Evolutionary conservation across 805 yeast species (phyloP).

Genomic region (Jamesozyma hellenica): DNA sequence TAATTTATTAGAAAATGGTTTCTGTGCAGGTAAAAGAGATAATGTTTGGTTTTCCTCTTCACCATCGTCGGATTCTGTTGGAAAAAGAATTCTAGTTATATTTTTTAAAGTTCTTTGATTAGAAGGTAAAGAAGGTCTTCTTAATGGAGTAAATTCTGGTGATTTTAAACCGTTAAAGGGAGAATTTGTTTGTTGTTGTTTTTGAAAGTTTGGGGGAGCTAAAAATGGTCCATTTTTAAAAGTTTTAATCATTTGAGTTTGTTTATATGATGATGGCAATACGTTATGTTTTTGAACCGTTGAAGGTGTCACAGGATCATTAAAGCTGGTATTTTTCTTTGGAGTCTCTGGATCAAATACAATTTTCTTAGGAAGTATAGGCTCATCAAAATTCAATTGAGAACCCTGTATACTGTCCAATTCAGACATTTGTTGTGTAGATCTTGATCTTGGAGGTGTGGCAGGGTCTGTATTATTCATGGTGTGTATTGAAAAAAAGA

Average conservation of each 20-base stretch:
- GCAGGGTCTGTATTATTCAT: constrained; percentile 15
- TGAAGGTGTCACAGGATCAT: constrained; percentile 20
- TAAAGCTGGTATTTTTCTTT: constrained; percentile 2
- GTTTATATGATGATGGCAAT: neutral
- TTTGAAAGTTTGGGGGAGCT: constrained; percentile 9
- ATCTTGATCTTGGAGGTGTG: constrained; percentile 27
- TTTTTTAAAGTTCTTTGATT: constrained; percentile 6
- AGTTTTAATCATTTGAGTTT: neutral
- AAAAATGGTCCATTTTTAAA: constrained; percentile 11
- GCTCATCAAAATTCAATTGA: neutral
- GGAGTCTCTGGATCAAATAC: constrained; percentile 9
- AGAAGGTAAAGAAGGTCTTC: constrained; percentile 8
- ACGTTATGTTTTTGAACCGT: constrained; percentile 7
- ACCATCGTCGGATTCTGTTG: constrained; percentile 7
- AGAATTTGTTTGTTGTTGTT: constrained; percentile 1
- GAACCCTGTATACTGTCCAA: neutral
- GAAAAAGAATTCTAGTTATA: constrained; percentile 23
- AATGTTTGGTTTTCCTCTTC: constrained; percentile 6
- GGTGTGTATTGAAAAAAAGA: no score
- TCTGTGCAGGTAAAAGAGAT: neutral
- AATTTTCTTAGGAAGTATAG: constrained; percentile 1
- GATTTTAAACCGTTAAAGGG: constrained; percentile 24
- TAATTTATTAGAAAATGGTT: neutral
- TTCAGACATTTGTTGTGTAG: neutral
- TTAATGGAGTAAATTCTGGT: constrained; percentile 26